These are phyloP conservation scores for Cryptococcus neoformans DNA, from an alignment of 1,284 basidiomycete species.

Conservation along the genomic window DNA sequence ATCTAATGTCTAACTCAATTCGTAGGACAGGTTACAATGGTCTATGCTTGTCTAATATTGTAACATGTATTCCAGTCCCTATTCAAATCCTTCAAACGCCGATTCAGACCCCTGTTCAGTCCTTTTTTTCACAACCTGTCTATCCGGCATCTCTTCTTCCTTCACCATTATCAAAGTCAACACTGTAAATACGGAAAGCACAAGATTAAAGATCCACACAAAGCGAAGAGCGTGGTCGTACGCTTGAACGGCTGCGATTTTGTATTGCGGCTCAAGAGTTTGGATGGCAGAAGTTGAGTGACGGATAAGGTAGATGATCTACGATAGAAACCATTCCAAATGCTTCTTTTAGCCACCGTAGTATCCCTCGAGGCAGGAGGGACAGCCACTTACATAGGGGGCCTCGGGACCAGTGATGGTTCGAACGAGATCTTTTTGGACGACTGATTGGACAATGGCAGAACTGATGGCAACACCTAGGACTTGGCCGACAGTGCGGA, in stretches of 20 bases:
- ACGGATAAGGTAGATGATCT: slow-evolving; percentile 58
- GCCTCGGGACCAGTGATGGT: slow-evolving; percentile 68
- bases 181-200: slow-evolving; percentile 25
- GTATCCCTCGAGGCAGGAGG: no score
- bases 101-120: neutral
- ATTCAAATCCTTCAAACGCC: neutral
- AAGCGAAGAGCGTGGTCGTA: slow-evolving; percentile 78
- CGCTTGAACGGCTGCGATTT: slow-evolving; percentile 68
- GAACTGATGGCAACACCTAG: slow-evolving; percentile 80
- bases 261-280: slow-evolving; percentile 59
- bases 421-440: slow-evolving; percentile 63
- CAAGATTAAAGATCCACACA: slow-evolving; percentile 78
- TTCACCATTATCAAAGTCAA: slow-evolving; percentile 23
- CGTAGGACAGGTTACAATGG: no score
- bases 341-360: no score
- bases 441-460: slow-evolving; percentile 70
- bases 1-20: no score
- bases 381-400: slow-evolving; percentile 56
- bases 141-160: slow-evolving; percentile 32
- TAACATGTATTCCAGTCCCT: neutral
- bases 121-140: neutral
- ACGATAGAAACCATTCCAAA: neutral
- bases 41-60: no score
- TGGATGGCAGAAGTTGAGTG: slow-evolving; percentile 78
- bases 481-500: slow-evolving; percentile 87